Conservation (phyloP, 257 asterid species). For the Solanum phureja region DNA sequence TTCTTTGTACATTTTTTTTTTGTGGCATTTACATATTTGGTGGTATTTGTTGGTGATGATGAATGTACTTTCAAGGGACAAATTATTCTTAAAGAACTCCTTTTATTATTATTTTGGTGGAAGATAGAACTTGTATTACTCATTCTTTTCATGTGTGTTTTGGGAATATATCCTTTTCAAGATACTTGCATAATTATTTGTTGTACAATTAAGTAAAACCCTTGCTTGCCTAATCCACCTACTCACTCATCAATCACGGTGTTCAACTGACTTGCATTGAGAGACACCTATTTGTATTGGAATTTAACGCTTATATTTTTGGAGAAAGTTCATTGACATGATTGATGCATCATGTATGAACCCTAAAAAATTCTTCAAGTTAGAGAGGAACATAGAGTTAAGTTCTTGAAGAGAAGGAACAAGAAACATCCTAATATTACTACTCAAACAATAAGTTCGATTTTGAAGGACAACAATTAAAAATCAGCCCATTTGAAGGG, state of each 20-base stretch:
- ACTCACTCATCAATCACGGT: too few species aligned
- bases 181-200: not conserved
- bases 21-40: not conserved
- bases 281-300: not conserved
- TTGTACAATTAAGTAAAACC: not conserved
- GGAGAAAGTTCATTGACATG: not conserved
- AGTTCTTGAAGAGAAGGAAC: not conserved
- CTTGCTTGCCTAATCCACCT: not conserved
- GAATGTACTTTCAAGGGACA: not conserved
- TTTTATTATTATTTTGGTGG: not conserved
- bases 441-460: not conserved
- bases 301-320: not conserved
- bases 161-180: not conserved
- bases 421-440: not conserved
- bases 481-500: not conserved
- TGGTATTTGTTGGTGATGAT: not conserved
- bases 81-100: not conserved
- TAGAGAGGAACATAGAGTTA: not conserved
- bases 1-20: too few species aligned
- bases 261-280: not conserved
- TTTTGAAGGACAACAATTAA: not conserved
- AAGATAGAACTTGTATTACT: not conserved
- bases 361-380: not conserved
- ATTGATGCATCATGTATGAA: not conserved
- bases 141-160: not conserved